These are phyloP conservation scores for Chalciporus sp. DNA, from an alignment of 1,284 basidiomycete species.

Conservation along the genomic window DNA sequence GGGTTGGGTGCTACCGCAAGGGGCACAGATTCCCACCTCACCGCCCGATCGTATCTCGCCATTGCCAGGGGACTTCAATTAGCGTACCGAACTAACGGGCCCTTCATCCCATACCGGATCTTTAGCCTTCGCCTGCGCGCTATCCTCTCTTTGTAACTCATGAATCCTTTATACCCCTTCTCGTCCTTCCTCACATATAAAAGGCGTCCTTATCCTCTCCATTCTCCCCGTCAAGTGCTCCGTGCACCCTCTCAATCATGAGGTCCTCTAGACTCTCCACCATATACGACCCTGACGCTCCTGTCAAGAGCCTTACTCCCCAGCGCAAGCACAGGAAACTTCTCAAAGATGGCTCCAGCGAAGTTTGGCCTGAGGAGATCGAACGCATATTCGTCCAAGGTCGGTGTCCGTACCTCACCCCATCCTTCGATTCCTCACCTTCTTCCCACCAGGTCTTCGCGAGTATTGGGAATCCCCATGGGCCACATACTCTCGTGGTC, in stretches of 20 bases:
- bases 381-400: slow-evolving; percentile 79
- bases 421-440: slow-evolving; percentile 4
- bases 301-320: slow-evolving; percentile 60
- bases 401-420: slow-evolving; percentile 24
- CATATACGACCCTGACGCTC: slow-evolving; percentile 32
- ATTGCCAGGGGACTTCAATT: slow-evolving; percentile 37
- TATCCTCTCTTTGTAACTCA: slow-evolving; percentile 13
- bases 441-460: slow-evolving; percentile 52
- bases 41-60: slow-evolving; percentile 29
- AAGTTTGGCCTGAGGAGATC: slow-evolving; percentile 78
- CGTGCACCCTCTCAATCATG: slow-evolving; percentile 25
- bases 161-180: not conserved
- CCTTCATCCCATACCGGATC: slow-evolving; percentile 45
- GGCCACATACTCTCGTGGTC: slow-evolving; percentile 74
- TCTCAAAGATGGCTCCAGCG: slow-evolving; percentile 76
- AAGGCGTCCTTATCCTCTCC: slow-evolving; percentile 18
- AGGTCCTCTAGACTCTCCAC: slow-evolving; percentile 25
- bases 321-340: slow-evolving; percentile 81
- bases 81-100: slow-evolving; percentile 41
- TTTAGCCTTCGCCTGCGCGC: slow-evolving; percentile 35
- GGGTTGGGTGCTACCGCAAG: slow-evolving; percentile 7
- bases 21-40: slow-evolving; percentile 26
- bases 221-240: slow-evolving; percentile 24
- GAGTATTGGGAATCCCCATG: slow-evolving; percentile 79
- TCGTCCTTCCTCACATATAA: slow-evolving; percentile 33